Conservation (phyloP, 2,329 filamentous ascomycete species). For the Aureobasidium vineae region DNA sequence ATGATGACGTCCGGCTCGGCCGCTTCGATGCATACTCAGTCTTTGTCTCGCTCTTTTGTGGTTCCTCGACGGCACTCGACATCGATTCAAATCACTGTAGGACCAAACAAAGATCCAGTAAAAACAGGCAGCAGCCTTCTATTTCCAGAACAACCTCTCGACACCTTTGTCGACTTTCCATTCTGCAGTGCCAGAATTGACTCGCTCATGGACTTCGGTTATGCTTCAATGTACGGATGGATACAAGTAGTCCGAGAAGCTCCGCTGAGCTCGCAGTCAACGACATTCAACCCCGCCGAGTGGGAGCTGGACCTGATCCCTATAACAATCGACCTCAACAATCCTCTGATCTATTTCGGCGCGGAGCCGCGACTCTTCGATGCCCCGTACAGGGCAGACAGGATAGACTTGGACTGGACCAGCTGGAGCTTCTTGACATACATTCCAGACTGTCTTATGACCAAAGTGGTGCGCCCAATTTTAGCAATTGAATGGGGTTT, state of each 20-base stretch:
- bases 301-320: neutral
- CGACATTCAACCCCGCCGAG: neutral
- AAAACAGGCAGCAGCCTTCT: neutral
- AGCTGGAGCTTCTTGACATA: neutral
- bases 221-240: neutral
- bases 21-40: neutral
- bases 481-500: neutral
- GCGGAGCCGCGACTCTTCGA: neutral
- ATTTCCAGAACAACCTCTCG: neutral
- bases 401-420: neutral
- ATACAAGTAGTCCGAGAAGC: neutral
- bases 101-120: neutral
- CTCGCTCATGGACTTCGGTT: neutral
- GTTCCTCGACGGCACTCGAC: neutral
- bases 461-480: neutral
- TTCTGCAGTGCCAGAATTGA: neutral
- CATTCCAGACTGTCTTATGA: neutral
- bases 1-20: too few relatives aligned
- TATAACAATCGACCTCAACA: neutral
- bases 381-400: neutral
- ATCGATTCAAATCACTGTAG: neutral
- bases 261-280: neutral
- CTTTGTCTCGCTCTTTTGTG: neutral
- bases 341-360: neutral
- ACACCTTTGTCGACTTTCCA: neutral